Base-by-base conservation (phyloP, 176 grass and related monocot genomes). In the Aegilops longissima region DNA sequence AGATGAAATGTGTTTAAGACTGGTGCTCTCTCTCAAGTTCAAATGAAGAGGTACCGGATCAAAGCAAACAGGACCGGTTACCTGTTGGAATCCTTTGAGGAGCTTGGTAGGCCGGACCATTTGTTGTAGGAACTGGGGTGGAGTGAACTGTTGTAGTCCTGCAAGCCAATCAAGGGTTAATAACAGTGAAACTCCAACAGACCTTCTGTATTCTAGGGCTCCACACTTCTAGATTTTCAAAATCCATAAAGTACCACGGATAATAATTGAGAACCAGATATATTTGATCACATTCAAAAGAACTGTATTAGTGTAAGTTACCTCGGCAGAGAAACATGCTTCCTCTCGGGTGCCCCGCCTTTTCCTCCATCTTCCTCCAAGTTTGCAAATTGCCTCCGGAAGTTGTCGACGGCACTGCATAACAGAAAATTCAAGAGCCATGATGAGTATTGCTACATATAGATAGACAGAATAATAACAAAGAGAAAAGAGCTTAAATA, bases 291-390 rank as follows among this genome's bases (percentile, higher is more conserved):
- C 1, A 14, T 9, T 68, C 4, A 9, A 54, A 58, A 69, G 18
- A 87, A 47, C 3, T 66, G 39, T n/a, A 76, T 12, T 21, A 0
- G 1, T 81, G 81, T 16, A 78, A 83, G 23, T 34, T 91, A 99
- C 97, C 97, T 94, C n/a, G 97, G 97, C 16, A 99, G 97, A 94
- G 97, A 99, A 84, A 82, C 90, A 91, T 99, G 97, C 76, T 96
- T 99, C 54, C 97, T 96, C 25, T 99, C 89, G 2, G 84, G 45
- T 25, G 97, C 14, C 24, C 63, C 77, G 11, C 61, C 91, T 79
- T 84, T 94, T 70, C 89, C 94, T 89, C 88, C 94, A 82, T 93
- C 96, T 74, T 99, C 97, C 84, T 99, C 97, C 68, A 99, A 85
- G 80, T 91, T 87, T 5, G 97, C 87, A 85, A 99, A 96, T 91